A percentile compares a stretch with the other conserved stretches of the same genome.
Evolutionary conservation across 176 grass and related monocot genomes (phyloP).

Genomic region (Dactylis glomerata): DNA sequence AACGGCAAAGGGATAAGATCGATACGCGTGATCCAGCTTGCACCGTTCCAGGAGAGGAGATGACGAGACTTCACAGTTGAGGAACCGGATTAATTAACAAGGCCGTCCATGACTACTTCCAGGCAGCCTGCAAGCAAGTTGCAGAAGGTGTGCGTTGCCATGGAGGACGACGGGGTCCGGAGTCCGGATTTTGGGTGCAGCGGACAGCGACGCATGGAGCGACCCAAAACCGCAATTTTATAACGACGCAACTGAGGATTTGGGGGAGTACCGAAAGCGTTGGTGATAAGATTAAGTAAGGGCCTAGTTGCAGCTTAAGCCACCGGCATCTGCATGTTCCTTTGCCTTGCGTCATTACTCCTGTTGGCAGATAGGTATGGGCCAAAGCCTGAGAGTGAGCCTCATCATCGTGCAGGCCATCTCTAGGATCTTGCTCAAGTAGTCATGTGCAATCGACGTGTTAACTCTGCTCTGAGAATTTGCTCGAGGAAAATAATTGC

Average conservation of each 20-base stretch:
- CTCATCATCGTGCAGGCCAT: conserved; percentile 12
- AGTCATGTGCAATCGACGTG: background rate
- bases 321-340: conserved; percentile 29
- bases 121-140: background rate
- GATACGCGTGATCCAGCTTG: background rate
- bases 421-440: background rate
- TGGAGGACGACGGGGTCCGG: background rate
- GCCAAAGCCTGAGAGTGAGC: background rate
- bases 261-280: background rate
- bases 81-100: background rate
- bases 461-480: background rate
- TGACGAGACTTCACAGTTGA: background rate
- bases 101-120: background rate
- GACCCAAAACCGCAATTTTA: conserved; percentile 6
- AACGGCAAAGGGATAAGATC: background rate
- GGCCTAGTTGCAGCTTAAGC: conserved; percentile 14
- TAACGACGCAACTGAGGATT: background rate
- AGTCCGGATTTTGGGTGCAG: background rate
- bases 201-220: conserved; percentile 27
- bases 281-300: conserved; percentile 10
- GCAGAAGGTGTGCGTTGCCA: background rate
- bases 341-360: conserved; percentile 29
- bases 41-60: background rate
- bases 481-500: background rate
- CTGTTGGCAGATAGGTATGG: conserved; percentile 10